Evolutionary conservation across 192 early-diverging fungal genomes (phyloP).

Genomic region (Coemansia sp.): DNA sequence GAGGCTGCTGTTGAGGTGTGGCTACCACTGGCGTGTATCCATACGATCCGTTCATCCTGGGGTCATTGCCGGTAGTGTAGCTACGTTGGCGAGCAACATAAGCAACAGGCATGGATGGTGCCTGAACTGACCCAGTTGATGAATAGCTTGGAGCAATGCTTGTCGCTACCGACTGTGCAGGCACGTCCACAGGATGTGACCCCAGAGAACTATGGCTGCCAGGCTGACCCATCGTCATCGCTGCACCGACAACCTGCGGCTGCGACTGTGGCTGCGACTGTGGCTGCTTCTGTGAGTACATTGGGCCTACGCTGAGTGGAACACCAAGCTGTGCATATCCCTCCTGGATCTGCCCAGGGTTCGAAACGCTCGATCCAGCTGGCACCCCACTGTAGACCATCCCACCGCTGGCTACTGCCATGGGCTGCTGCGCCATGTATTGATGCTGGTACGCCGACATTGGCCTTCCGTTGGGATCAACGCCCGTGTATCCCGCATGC

Average conservation of each 20-base stretch:
- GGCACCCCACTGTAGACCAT: background rate
- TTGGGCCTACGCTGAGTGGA: background rate
- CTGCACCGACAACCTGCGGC: background rate
- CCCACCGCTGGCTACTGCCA: background rate
- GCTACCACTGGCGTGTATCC: slow-evolving; percentile 6
- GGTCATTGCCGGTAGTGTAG: slow-evolving; percentile 27
- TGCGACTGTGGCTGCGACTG: too few relatives aligned
- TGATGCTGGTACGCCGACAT: slow-evolving; percentile 17
- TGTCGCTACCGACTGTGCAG: background rate
- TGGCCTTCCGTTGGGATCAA: slow-evolving; percentile 25
- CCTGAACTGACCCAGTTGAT: background rate
- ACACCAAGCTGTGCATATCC: slow-evolving; percentile 11
- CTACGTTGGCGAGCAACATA: slow-evolving; percentile 30
- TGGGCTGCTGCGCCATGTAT: slow-evolving; percentile 2
- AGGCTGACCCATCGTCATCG: slow-evolving; percentile 1
- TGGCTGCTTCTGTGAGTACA: slow-evolving; percentile 10
- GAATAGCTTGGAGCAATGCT: background rate
- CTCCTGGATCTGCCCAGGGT: slow-evolving; percentile 21
- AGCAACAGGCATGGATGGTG: slow-evolving; percentile 1
- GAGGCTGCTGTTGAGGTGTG: slow-evolving; percentile 12
- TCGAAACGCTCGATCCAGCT: background rate
- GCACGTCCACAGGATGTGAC: background rate
- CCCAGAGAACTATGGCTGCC: background rate
- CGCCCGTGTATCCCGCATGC: slow-evolving; percentile 8
- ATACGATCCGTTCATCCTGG: background rate